Conservation (phyloP, 129 eudicot genomes). For the Helianthus tuberosus region DNA sequence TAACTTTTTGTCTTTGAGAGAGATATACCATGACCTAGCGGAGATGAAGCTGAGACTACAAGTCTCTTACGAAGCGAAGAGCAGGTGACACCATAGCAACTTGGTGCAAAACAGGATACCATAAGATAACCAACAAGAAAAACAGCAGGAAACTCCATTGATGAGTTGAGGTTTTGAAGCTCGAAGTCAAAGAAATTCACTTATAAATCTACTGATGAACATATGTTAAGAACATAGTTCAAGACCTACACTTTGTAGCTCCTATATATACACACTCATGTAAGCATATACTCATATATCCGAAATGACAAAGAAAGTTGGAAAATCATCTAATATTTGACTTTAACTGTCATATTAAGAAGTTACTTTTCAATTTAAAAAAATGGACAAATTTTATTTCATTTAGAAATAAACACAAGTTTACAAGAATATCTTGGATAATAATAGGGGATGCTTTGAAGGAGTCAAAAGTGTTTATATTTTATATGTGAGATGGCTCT, state of each 20-base stretch:
- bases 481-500: constrained; percentile 37
- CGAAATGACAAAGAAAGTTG: constrained; percentile 13
- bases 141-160: constrained; percentile 28
- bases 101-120: constrained; percentile 30
- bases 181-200: neutral
- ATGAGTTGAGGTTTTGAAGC: neutral
- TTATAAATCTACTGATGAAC: constrained; percentile 8
- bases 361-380: neutral
- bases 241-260: constrained; percentile 7
- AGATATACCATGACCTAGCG: constrained; percentile 47
- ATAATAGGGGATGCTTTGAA: constrained; percentile 22
- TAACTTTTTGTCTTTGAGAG: neutral
- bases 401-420: neutral
- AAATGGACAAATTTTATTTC: neutral
- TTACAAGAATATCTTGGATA: neutral
- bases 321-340: neutral
- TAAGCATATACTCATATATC: constrained; percentile 16
- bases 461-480: constrained; percentile 14
- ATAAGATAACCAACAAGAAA: constrained; percentile 39
- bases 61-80: constrained; percentile 56
- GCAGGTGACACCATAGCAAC: constrained; percentile 46
- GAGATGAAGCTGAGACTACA: constrained; percentile 42
- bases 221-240: constrained; percentile 16
- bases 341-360: neutral
- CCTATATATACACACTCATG: constrained; percentile 19